phyloP scores from a whole-genome alignment of 495 filamentous ascomycete genomes.

The Xylaria flabelliformis region DNA sequence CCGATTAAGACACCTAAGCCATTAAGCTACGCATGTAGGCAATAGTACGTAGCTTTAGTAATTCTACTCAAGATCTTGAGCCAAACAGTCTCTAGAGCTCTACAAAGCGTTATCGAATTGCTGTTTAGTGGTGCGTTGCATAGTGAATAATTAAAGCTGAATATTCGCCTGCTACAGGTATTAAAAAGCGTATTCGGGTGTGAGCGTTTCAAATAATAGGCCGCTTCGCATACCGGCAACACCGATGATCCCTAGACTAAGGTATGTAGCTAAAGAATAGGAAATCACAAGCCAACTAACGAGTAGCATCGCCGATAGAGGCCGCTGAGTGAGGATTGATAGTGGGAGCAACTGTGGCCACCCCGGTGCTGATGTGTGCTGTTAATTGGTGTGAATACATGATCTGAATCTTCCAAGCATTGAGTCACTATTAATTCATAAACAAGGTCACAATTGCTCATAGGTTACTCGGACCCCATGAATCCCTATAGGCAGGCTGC shows the following conservation, averaged over 20 bases:
- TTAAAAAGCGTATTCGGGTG: no score
- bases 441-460: not conserved
- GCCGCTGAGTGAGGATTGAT: not conserved
- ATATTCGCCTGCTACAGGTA: no score
- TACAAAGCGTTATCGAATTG: not conserved
- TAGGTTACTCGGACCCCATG: not conserved
- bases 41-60: no score
- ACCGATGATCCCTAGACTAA: not conserved
- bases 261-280: not conserved
- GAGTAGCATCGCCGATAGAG: not conserved
- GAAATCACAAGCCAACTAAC: not conserved
- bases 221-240: not conserved
- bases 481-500: not conserved
- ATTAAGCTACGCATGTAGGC: not conserved
- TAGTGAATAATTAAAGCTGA: no score
- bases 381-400: not conserved
- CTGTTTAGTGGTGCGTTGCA: no score
- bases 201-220: no score
- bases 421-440: conserved; percentile 1
- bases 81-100: no score
- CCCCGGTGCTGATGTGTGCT: not conserved
- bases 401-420: not conserved
- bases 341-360: not conserved
- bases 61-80: no score
- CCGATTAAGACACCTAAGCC: not conserved